These are phyloP conservation scores for Suhomyces wounanorum DNA, from an alignment of 1,139 yeast species.

Conservation along the genomic window DNA sequence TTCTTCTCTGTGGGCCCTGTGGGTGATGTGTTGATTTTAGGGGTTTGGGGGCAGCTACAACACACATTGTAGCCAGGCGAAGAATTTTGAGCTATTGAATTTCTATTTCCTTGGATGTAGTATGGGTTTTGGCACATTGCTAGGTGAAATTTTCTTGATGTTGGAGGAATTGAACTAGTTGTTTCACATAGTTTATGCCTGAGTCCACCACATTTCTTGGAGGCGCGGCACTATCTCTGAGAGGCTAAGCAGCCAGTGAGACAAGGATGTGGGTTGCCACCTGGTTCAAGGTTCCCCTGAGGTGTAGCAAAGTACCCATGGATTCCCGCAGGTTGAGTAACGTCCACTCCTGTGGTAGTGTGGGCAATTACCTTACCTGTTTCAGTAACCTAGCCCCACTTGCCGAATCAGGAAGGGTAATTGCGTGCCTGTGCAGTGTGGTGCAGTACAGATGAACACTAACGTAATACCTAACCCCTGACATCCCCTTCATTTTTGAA, in stretches of 20 bases:
- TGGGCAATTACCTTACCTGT: slow-evolving; percentile 1
- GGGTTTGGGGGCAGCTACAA: too few species aligned
- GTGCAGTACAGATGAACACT: neutral
- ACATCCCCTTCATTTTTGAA: neutral
- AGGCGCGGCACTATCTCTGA: neutral
- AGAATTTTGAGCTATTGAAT: too few species aligned
- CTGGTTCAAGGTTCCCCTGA: neutral
- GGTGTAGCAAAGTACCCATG: neutral
- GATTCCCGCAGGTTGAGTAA: neutral
- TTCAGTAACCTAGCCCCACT: slow-evolving; percentile 1
- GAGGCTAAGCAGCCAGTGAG: neutral
- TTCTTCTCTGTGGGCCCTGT: too few species aligned
- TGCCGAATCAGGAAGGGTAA: neutral
- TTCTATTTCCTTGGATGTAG: too few species aligned
- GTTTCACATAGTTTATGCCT: neutral
- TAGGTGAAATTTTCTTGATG: neutral
- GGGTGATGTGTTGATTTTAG: too few species aligned
- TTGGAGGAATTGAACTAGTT: neutral
- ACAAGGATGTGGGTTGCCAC: neutral
- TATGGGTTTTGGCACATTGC: too few species aligned
- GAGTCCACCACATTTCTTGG: neutral
- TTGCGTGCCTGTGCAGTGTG: neutral
- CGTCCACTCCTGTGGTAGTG: neutral
- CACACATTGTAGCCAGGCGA: too few species aligned
- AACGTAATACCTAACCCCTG: neutral